Percentiles rank a stretch among this genome's conserved stretches.
Conservation (phyloP, 768 basidiomycete species). For the Termitomyces heimii region DNA sequence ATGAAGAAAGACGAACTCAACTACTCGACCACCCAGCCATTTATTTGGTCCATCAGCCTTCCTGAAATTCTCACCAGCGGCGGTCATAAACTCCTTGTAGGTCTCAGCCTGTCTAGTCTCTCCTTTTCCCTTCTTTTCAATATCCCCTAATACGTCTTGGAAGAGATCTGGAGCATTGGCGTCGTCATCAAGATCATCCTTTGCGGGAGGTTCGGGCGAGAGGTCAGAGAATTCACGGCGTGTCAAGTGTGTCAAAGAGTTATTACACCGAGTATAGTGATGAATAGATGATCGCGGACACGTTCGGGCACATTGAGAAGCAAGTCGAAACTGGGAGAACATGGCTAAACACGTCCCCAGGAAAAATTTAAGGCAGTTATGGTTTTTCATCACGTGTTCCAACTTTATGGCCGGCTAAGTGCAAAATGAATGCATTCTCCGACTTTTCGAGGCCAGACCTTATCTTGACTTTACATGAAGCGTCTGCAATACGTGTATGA, state of each 20-base stretch:
- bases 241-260: conserved; percentile 13
- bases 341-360: conserved; percentile 17
- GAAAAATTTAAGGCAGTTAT: conserved; percentile 27
- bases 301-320: conserved; percentile 21
- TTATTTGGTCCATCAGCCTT: conserved; percentile 41
- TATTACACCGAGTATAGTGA: conserved; percentile 17
- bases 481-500: not conserved
- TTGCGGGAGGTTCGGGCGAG: conserved; percentile 21
- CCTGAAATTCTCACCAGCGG: conserved; percentile 36
- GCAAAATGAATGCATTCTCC: too few species aligned
- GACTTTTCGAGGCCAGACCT: too few species aligned
- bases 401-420: conserved; percentile 16
- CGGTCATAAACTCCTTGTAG: conserved; percentile 35
- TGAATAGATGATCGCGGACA: conserved; percentile 20
- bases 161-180: not conserved
- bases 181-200: conserved; percentile 13
- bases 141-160: conserved; percentile 10
- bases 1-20: conserved; percentile 32
- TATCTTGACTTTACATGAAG: not conserved
- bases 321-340: conserved; percentile 28
- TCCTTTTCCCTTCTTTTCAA: not conserved
- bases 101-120: conserved; percentile 19
- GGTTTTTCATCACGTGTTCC: conserved; percentile 23
- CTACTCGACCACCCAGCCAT: conserved; percentile 58
- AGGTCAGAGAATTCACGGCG: conserved; percentile 12